Percentiles rank a stretch among this genome's conserved stretches.
Evolutionary conservation across 352 stramenopile species (phyloP).

Genomic region (Phytophthora cactorum): DNA sequence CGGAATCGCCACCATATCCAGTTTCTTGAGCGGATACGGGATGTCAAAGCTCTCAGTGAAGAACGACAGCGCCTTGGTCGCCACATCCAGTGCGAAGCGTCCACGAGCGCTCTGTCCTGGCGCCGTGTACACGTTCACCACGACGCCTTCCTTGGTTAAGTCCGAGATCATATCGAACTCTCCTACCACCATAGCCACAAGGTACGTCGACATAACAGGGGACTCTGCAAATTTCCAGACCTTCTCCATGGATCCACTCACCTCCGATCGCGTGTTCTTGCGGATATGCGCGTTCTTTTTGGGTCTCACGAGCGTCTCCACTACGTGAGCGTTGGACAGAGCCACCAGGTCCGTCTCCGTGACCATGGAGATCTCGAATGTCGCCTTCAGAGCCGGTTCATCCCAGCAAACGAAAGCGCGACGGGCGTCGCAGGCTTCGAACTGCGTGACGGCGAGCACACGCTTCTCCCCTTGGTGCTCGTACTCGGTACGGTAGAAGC

Average conservation of each 20-base stretch:
- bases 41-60: slow-evolving; percentile 81
- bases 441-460: slow-evolving; percentile 93
- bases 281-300: slow-evolving; percentile 69
- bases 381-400: slow-evolving; percentile 96
- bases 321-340: slow-evolving; percentile 97
- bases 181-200: slow-evolving; percentile 95
- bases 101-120: slow-evolving; percentile 90
- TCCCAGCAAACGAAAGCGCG: slow-evolving; percentile 98
- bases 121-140: slow-evolving; percentile 96
- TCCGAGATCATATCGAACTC: slow-evolving; percentile 96
- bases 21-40: slow-evolving; percentile 97
- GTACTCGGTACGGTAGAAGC: slow-evolving; percentile 97
- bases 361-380: slow-evolving; percentile 94
- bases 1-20: slow-evolving; percentile 97
- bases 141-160: slow-evolving; percentile 88
- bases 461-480: slow-evolving; percentile 90
- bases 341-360: slow-evolving; percentile 92
- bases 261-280: slow-evolving; percentile 47
- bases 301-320: slow-evolving; percentile 69
- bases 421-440: slow-evolving; percentile 87
- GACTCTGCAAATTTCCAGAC: slow-evolving; percentile 92
- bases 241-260: slow-evolving; percentile 51
- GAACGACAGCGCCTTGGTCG: slow-evolving; percentile 67
- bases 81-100: slow-evolving; percentile 90
- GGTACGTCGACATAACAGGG: slow-evolving; percentile 98